phyloP scores from a whole-genome alignment of 148 eudicot genomes.

The Chenopodium suecicum region DNA sequence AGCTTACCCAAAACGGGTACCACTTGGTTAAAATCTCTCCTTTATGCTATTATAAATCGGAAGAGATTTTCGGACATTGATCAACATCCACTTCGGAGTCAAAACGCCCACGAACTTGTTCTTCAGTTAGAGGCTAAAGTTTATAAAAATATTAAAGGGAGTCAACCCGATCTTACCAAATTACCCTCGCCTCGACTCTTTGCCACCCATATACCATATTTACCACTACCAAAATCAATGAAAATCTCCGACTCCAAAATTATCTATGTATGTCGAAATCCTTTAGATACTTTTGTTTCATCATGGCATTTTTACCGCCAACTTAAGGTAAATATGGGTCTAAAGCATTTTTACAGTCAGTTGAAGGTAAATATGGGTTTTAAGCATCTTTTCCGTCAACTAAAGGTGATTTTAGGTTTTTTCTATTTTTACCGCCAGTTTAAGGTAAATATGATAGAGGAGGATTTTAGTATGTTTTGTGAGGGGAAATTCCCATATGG shows the following conservation, averaged over 20 bases:
- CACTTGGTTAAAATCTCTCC: constrained; percentile 27
- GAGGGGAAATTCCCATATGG: constrained; percentile 21
- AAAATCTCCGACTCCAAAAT: constrained; percentile 2
- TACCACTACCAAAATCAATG: constrained; percentile 1
- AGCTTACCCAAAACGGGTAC: constrained; percentile 28
- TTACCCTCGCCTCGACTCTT: constrained; percentile 15
- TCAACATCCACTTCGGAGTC: background rate
- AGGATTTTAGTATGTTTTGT: constrained; percentile 4
- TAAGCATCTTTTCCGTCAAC: background rate
- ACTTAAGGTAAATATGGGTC: background rate
- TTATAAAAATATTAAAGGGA: background rate
- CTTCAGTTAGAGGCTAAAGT: constrained; percentile 9
- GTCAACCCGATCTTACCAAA: background rate
- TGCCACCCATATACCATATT: constrained; percentile 1
- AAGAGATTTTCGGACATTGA: background rate
- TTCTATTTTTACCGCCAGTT: background rate
- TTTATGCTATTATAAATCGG: constrained; percentile 2
- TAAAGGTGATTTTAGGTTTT: background rate
- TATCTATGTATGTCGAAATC: constrained; percentile 15
- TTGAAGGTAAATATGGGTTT: background rate
- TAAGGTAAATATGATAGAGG: constrained; percentile 12
- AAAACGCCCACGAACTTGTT: constrained; percentile 13
- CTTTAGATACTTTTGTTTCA: constrained; percentile 16
- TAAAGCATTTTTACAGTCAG: background rate
- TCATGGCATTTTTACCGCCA: constrained; percentile 18